Evolutionary conservation across 2,329 filamentous ascomycete species (phyloP).

Genomic region (Venturia aucupariae): DNA sequence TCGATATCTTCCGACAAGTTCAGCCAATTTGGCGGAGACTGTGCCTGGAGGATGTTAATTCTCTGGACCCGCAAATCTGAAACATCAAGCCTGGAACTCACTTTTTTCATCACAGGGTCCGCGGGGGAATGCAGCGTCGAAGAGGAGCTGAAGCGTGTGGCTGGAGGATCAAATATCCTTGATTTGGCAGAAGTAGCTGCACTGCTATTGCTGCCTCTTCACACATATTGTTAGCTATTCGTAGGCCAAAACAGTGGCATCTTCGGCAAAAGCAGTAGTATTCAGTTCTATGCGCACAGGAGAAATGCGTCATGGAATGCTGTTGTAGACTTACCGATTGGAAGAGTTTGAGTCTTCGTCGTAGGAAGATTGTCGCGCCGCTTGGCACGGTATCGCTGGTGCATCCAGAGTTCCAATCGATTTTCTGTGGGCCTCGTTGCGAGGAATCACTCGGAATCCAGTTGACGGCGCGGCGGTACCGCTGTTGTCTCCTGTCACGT

Average conservation of each 20-base stretch:
- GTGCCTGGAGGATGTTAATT: not conserved
- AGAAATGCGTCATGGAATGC: not conserved
- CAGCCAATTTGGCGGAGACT: not conserved
- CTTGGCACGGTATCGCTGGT: conserved; percentile 1
- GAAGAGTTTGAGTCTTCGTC: conserved; percentile 10
- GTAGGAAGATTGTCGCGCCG: conserved; percentile 10
- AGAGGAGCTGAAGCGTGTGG: conserved; percentile 38
- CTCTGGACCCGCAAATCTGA: not conserved
- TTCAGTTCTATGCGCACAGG: not conserved
- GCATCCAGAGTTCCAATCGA: conserved; percentile 1
- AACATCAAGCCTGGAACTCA: conserved; percentile 1
- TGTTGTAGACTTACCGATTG: conserved; percentile 11
- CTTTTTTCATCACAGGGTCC: conserved; percentile 25
- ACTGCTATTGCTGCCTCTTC: conserved; percentile 39
- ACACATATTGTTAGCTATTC: not conserved
- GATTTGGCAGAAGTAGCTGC: conserved; percentile 36
- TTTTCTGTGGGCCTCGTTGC: conserved; percentile 10
- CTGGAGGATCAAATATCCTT: conserved; percentile 9
- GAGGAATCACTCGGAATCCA: conserved; percentile 14
- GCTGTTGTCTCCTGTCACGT: conserved; percentile 3
- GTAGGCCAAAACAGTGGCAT: not conserved
- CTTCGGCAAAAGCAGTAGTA: not conserved
- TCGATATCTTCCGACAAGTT: not conserved
- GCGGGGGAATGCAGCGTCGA: conserved; percentile 48
- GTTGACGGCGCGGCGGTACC: not conserved